Conservation (phyloP, 345 rosid species). For the Lagerstroemia speciosa region DNA sequence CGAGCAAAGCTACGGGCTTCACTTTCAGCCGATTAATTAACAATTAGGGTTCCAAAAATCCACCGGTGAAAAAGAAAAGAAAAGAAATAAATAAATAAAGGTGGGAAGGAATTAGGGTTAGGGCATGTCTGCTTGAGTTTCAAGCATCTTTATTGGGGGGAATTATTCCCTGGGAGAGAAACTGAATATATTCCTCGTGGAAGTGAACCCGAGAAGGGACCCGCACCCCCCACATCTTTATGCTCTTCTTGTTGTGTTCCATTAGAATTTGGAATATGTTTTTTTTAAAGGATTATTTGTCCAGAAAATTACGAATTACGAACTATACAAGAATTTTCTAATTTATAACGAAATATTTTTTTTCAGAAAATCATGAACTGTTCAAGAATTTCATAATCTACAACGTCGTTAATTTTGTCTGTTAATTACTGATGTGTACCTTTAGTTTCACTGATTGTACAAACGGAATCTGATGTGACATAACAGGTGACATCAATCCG, state of each 20-base stretch:
- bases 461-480: too few species aligned
- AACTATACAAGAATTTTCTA: too few species aligned
- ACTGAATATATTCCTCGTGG: constrained; percentile 73
- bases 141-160: constrained; percentile 70
- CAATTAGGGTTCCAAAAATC: neutral
- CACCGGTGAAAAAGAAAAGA: constrained; percentile 23
- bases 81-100: constrained; percentile 11
- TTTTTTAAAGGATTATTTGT: too few species aligned
- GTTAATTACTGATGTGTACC: too few species aligned
- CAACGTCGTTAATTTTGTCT: too few species aligned
- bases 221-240: neutral
- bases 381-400: too few species aligned
- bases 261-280: neutral
- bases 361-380: too few species aligned
- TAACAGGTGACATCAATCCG: too few species aligned
- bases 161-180: constrained; percentile 48
- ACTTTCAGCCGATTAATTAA: constrained; percentile 31
- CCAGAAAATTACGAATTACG: too few species aligned
- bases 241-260: neutral
- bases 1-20: constrained; percentile 48
- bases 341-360: too few species aligned
- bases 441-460: too few species aligned
- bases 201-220: constrained; percentile 12
- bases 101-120: constrained; percentile 29
- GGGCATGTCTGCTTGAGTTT: constrained; percentile 73